Evolutionary conservation across 352 stramenopile genomes (phyloP).

Genomic region (Aphanomyces invadans): DNA sequence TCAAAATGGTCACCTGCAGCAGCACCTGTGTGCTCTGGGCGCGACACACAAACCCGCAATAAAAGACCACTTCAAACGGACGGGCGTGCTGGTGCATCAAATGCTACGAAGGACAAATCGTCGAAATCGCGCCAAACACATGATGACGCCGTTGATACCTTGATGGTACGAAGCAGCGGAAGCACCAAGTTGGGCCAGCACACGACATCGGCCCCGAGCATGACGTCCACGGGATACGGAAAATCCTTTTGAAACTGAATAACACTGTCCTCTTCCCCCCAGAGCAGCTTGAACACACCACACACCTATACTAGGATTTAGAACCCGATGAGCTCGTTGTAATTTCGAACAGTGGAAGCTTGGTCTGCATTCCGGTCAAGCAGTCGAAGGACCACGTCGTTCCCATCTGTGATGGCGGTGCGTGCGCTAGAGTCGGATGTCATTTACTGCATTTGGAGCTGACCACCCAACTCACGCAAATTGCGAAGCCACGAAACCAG

Average conservation of each 20-base stretch:
- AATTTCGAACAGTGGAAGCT: slow-evolving; percentile 5
- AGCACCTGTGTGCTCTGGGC: slow-evolving; percentile 36
- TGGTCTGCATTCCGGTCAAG: slow-evolving; percentile 37
- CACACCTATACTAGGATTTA: too few relatives aligned
- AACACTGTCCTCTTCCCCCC: slow-evolving; percentile 41
- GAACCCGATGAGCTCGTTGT: too few relatives aligned
- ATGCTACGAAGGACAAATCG: slow-evolving; percentile 30
- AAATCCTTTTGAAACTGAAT: slow-evolving; percentile 42
- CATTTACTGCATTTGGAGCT: background rate
- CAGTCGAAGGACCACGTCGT: slow-evolving; percentile 58
- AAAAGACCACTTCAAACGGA: slow-evolving; percentile 40
- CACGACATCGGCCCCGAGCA: slow-evolving; percentile 63
- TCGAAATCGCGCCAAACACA: too few relatives aligned
- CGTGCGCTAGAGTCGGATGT: slow-evolving; percentile 27
- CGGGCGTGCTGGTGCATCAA: slow-evolving; percentile 35
- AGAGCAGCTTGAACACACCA: slow-evolving; percentile 35
- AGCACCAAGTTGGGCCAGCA: slow-evolving; percentile 63
- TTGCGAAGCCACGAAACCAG: slow-evolving; percentile 48
- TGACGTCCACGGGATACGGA: slow-evolving; percentile 38
- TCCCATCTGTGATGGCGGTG: slow-evolving; percentile 60
- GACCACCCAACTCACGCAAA: slow-evolving; percentile 52
- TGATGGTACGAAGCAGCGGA: slow-evolving; percentile 63
- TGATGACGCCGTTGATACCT: too few relatives aligned
- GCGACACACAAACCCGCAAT: slow-evolving; percentile 54
- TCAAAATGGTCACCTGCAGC: too few relatives aligned